A percentile compares a stretch with the other conserved stretches of the same genome.
These are phyloP conservation scores for Eruca vesicaria DNA, from an alignment of 441 rosid genomes.

Conservation along the genomic window DNA sequence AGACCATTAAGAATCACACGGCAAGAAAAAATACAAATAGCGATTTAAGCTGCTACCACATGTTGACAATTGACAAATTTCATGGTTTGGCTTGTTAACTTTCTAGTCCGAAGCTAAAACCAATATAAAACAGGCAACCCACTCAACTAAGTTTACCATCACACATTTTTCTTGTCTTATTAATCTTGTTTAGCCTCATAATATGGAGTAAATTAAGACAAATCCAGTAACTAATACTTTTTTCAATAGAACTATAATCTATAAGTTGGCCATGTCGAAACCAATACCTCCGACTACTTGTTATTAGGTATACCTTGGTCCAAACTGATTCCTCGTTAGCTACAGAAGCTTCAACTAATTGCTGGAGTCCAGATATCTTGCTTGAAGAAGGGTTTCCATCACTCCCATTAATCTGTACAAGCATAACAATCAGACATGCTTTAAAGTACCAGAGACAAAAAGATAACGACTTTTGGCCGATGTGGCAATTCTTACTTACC, in stretches of 20 bases:
- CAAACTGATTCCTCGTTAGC: slow-evolving; percentile 71
- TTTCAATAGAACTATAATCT: background rate
- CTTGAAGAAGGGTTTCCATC: slow-evolving; percentile 54
- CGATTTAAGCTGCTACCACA: background rate
- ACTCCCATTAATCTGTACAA: slow-evolving; percentile 64
- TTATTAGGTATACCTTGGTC: slow-evolving; percentile 55
- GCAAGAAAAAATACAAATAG: background rate
- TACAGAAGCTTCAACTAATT: slow-evolving; percentile 73
- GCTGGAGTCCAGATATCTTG: slow-evolving; percentile 75
- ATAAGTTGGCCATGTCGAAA: background rate
- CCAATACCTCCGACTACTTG: slow-evolving; percentile 10
- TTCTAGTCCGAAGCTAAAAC: background rate
- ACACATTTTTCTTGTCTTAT: background rate
- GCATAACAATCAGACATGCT: slow-evolving; percentile 19
- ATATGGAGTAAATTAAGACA: background rate
- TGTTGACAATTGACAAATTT: background rate
- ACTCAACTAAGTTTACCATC: slow-evolving; percentile 13
- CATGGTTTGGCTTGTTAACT: background rate
- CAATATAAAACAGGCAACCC: background rate
- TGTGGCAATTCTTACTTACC: slow-evolving; percentile 45
- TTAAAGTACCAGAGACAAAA: slow-evolving; percentile 10
- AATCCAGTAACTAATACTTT: background rate
- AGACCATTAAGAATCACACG: slow-evolving; percentile 5
- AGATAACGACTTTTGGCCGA: slow-evolving; percentile 8
- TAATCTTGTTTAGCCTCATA: background rate